Evolutionary conservation across 768 basidiomycete species (phyloP).

Genomic region (Boletus reticuloceps): DNA sequence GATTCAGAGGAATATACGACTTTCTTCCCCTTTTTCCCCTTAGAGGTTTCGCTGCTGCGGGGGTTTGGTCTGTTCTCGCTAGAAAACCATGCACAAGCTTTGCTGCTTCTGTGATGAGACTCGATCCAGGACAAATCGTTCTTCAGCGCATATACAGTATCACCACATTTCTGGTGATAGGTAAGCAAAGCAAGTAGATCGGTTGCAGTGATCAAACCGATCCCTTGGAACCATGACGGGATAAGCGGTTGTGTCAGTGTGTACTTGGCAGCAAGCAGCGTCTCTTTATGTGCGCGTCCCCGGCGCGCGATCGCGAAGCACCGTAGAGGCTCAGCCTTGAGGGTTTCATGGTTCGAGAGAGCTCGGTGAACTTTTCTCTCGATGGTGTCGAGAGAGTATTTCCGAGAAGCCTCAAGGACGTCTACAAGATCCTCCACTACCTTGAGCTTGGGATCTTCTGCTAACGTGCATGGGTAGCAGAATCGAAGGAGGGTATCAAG

Average conservation of each 20-base stretch:
- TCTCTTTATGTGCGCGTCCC: slow-evolving; percentile 5
- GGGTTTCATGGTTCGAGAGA: slow-evolving; percentile 13
- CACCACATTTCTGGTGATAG: slow-evolving; percentile 14
- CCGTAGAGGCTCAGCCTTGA: slow-evolving; percentile 24
- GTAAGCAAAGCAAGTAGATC: slow-evolving; percentile 26
- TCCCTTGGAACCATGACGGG: slow-evolving; percentile 23
- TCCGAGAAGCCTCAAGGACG: slow-evolving; percentile 15
- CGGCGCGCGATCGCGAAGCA: slow-evolving; percentile 33
- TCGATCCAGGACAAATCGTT: slow-evolving; percentile 13
- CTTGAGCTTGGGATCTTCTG: slow-evolving; percentile 16
- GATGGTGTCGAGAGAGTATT: slow-evolving; percentile 8
- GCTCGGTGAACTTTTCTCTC: slow-evolving; percentile 13
- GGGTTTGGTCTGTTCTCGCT: too few relatives aligned
- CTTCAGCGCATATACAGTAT: slow-evolving; percentile 6
- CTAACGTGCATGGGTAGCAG: slow-evolving; percentile 26
- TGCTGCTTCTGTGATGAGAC: background rate
- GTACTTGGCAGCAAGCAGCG: slow-evolving; percentile 26
- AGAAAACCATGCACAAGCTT: too few relatives aligned
- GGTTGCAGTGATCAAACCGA: slow-evolving; percentile 23
- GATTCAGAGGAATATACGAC: too few relatives aligned
- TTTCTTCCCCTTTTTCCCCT: too few relatives aligned
- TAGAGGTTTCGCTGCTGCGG: too few relatives aligned
- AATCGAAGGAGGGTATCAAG: slow-evolving; percentile 20
- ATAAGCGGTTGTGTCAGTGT: slow-evolving; percentile 26
- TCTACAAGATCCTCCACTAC: background rate